Base-by-base conservation (phyloP, 352 stramenopile genomes). In the Globisporangium acanthophoron region DNA sequence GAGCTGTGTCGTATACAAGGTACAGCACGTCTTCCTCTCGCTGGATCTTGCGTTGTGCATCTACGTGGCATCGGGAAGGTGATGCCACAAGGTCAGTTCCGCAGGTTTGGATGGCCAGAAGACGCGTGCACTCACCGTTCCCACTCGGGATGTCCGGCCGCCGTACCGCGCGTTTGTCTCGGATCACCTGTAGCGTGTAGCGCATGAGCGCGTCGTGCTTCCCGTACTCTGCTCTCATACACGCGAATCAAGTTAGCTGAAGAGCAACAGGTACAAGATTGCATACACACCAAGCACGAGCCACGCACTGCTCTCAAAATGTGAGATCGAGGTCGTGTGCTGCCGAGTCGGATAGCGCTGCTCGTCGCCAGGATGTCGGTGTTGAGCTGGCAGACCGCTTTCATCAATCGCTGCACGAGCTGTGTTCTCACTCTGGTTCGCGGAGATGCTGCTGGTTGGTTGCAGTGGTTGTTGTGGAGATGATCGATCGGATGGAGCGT, bases 21-120 rank as follows among this genome's bases (percentile, higher is more conserved):
- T 78, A 90, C 1, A 90, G 46, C 3, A 84, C 73, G 37, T 90
- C 79, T 55, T 90, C 67, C 35, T 85, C 76, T 3, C 59, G 65
- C 3, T 59, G 40, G 18, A 69, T 39, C 45, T 56, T 72, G 29
- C 61, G 43, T 35, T 62, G 55, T 4, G 50, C 45, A 37, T 60
- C 71, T 72, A 46, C 35, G 15, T 60, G 1, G 27, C 18, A 20
- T 12, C 20, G n/a, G 15, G 18, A 48, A 2, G 35, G n/a, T 27
- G 18, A 27, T 21, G 15, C 55, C 41, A 5, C 6, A 54, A 48
- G 18, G 8, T 47, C 27, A 58, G 46, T 24, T 49, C 7, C 9
- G 31, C 7, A 7, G 31, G 31, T 35, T 35, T 3, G 31, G 3
- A 7, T 35, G 31, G 31, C 31, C 31, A 7, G 7, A n/a, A 37